Conservation (phyloP, 768 basidiomycete genomes). For the Rhizopogon vulgaris region DNA sequence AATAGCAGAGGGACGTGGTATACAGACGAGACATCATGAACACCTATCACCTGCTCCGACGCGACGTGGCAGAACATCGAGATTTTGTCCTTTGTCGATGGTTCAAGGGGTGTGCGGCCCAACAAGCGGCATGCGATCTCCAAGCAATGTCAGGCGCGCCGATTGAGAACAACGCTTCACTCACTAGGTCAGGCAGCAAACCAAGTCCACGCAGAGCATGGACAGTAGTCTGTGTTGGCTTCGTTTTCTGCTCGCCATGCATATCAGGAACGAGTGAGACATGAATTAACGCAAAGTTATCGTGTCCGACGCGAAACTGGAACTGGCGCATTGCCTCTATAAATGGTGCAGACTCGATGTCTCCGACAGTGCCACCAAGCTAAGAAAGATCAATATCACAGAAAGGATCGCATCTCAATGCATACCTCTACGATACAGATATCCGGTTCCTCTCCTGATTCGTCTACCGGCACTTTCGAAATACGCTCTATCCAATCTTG, state of each 20-base stretch:
- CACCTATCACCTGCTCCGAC: slow-evolving; percentile 84
- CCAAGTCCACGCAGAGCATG: slow-evolving; percentile 91
- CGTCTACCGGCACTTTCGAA: slow-evolving; percentile 90
- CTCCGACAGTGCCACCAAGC: slow-evolving; percentile 97
- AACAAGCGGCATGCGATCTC: slow-evolving; percentile 92
- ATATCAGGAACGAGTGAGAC: slow-evolving; percentile 98
- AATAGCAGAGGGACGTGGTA: slow-evolving; percentile 96
- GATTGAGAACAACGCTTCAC: slow-evolving; percentile 14
- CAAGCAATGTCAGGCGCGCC: background rate
- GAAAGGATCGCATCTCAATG: background rate
- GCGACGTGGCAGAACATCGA: slow-evolving; percentile 99
- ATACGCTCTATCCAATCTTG: slow-evolving; percentile 99
- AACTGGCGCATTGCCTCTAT: slow-evolving; percentile 99
- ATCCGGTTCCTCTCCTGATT: slow-evolving; percentile 88
- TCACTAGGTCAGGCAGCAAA: slow-evolving; percentile 84
- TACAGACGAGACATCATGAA: slow-evolving; percentile 93
- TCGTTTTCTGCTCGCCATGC: slow-evolving; percentile 98
- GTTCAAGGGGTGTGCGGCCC: slow-evolving; percentile 73
- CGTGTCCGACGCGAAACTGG: slow-evolving; percentile 94
- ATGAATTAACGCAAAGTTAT: slow-evolving; percentile 95
- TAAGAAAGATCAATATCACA: slow-evolving; percentile 22
- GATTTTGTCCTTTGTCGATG: slow-evolving; percentile 89
- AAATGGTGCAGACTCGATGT: slow-evolving; percentile 98
- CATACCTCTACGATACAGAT: slow-evolving; percentile 95
- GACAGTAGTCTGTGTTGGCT: slow-evolving; percentile 96